These are phyloP conservation scores for Entelexis paramagnoliae DNA, from an alignment of 1,139 yeast genomes.

Conservation along the genomic window DNA sequence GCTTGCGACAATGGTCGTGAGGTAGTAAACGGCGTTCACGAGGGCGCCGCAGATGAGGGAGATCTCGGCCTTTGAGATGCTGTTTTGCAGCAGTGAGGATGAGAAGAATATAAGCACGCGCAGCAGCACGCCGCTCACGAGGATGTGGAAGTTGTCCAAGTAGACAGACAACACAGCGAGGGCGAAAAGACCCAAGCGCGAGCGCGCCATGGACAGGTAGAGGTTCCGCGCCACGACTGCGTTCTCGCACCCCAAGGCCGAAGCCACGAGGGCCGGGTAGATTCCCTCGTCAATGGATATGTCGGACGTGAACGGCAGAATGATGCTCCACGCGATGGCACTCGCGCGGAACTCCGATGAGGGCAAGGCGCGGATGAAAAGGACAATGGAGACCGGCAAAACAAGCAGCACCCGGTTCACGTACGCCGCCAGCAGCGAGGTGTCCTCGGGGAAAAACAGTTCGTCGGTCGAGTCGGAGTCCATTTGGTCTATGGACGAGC, in stretches of 20 bases:
- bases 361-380: slow-evolving; percentile 15
- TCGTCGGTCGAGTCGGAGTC: slow-evolving; percentile 1
- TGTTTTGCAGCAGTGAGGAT: slow-evolving; percentile 9
- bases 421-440: slow-evolving; percentile 6
- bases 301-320: slow-evolving; percentile 18
- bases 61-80: slow-evolving; percentile 15
- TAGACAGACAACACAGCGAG: slow-evolving; percentile 13
- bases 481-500: not conserved
- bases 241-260: slow-evolving; percentile 17
- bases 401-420: slow-evolving; percentile 16
- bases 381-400: slow-evolving; percentile 9
- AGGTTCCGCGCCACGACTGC: slow-evolving; percentile 18
- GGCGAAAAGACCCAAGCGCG: slow-evolving; percentile 18
- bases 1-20: not conserved
- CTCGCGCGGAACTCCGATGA: slow-evolving; percentile 13
- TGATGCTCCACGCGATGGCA: slow-evolving; percentile 18
- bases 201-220: slow-evolving; percentile 21
- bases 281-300: slow-evolving; percentile 20
- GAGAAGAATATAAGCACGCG: slow-evolving; percentile 7
- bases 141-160: slow-evolving; percentile 10
- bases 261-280: slow-evolving; percentile 18
- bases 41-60: slow-evolving; percentile 19
- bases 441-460: not conserved
- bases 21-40: slow-evolving; percentile 13
- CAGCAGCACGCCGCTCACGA: slow-evolving; percentile 18